Evolutionary conservation across 306 rosid genomes (phyloP).

Genomic region (Abrus precatorius): DNA sequence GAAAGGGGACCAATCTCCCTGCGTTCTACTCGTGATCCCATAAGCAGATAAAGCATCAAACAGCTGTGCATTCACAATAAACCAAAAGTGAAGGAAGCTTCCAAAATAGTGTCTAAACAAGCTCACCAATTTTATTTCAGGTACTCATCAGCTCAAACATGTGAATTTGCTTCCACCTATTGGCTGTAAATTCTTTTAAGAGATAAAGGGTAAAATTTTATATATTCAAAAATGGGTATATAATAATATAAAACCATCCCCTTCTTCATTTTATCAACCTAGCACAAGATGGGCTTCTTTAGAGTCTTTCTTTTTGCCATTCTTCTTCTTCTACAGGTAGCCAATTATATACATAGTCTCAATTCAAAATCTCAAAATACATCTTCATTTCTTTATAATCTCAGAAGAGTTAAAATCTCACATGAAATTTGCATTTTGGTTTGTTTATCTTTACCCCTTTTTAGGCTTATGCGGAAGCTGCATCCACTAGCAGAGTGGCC

Average conservation of each 20-base stretch:
- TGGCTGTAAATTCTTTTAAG: conserved; percentile 31
- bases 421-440: background rate
- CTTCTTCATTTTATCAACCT: background rate
- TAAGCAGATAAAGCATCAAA: conserved; percentile 13
- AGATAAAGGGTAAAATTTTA: background rate
- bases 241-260: conserved; percentile 25
- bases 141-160: conserved; percentile 22
- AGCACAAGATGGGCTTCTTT: conserved; percentile 51
- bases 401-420: background rate
- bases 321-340: conserved; percentile 52
- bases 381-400: background rate
- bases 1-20: conserved; percentile 35
- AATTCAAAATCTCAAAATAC: background rate
- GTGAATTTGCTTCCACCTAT: conserved; percentile 35
- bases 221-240: conserved; percentile 6
- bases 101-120: conserved; percentile 40
- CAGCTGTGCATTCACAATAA: conserved; percentile 37
- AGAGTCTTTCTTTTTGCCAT: conserved; percentile 34
- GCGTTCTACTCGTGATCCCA: background rate
- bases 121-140: background rate
- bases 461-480: conserved; percentile 62
- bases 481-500: conserved; percentile 45
- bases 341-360: background rate
- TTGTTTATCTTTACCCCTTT: background rate
- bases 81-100: conserved; percentile 39